Evolutionary conservation across 179 eudicot species (phyloP), one percentile per base, ranked within the genome.

Genomic region (Silene noctiflora): DNA sequence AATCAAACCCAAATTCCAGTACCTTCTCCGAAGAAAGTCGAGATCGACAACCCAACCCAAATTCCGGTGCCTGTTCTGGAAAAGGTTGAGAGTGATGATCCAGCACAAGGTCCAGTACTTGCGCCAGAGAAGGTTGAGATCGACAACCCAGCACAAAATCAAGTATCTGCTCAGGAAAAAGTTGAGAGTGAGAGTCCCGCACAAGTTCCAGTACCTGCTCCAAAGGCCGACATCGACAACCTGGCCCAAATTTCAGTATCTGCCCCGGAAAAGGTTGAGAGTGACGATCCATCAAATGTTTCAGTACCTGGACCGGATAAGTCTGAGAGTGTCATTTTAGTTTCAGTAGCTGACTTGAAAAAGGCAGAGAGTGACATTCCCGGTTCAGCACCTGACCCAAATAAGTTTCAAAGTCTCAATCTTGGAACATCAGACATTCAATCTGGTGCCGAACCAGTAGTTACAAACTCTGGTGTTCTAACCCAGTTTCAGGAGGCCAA

Each of bases 311-410:
- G 27, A 53, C 67, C 21, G 35, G 35, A 9, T 51, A 71, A 51
- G 62, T 59, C 16, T 3, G 33, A 44, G 33, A 22, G 64, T 8
- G 33, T 4, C 31, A 63, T 19, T 21, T 27, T 19, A 6, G 31
- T 63, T 19, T 9, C 29, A 61, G 25, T 22, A 61, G 25, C 25
- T 17, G 80, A 76, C 56, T 39, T 69, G 27, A 24, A 31, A 14
- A 77, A 76, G 78, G 55, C 39, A 14, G 81, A 67, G 59, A 66
- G 33, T 70, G 73, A 70, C 31, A 16, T 6, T 24, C 9, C 59
- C 4, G 51, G 8, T 61, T 27, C 61, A 24, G 67, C 48, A 72
- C 68, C 80, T 33, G 83, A 76, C 44, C 58, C 63, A 27, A 25
- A 33, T 24, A 81, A 65, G 62, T 29, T 35, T n/a, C 78, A 75